A percentile compares a stretch with the other conserved stretches of the same genome.
Evolutionary conservation across 2,329 filamentous ascomycete species (phyloP).

Genomic region (Cryphonectria parasitica): DNA sequence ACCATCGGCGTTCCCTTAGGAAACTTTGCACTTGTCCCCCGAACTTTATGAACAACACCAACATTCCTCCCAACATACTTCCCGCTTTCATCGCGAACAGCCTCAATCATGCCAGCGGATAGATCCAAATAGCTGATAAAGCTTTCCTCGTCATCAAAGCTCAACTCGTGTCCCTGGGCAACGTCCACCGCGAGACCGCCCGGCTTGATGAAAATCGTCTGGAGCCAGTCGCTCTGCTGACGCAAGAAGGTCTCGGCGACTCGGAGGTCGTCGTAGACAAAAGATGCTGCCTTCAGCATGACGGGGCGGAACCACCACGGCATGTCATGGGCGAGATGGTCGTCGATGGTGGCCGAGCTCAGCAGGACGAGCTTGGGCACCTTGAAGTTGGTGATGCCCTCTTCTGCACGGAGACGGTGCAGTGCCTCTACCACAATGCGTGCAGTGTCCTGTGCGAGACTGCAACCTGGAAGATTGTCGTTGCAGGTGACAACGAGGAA

Average conservation of each 20-base stretch:
- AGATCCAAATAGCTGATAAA: constrained; percentile 49
- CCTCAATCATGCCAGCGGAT: constrained; percentile 53
- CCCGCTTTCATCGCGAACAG: constrained; percentile 41
- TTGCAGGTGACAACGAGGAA: constrained; percentile 47
- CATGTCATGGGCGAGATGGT: constrained; percentile 39
- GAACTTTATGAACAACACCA: constrained; percentile 35
- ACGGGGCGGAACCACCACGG: constrained; percentile 37
- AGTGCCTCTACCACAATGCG: constrained; percentile 43
- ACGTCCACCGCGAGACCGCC: constrained; percentile 43
- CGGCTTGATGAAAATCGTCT: constrained; percentile 47
- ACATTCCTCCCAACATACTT: constrained; percentile 35
- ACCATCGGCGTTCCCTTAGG: constrained; percentile 39
- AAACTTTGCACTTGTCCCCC: constrained; percentile 37
- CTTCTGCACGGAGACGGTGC: constrained; percentile 31
- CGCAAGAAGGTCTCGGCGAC: constrained; percentile 43
- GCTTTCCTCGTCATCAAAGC: constrained; percentile 40
- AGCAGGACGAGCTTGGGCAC: constrained; percentile 48
- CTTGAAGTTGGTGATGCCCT: not conserved
- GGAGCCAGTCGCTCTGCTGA: constrained; percentile 42
- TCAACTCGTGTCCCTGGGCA: constrained; percentile 46
- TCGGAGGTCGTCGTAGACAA: constrained; percentile 45
- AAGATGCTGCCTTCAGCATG: constrained; percentile 38
- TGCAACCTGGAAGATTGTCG: constrained; percentile 48
- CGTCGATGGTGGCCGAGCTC: constrained; percentile 47
- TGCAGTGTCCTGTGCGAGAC: constrained; percentile 43